Percentiles rank a stretch among this genome's conserved stretches.
These are phyloP conservation scores for Phaeomoniella chlamydospora DNA, from an alignment of 2,329 filamentous ascomycete genomes.

Conservation along the genomic window DNA sequence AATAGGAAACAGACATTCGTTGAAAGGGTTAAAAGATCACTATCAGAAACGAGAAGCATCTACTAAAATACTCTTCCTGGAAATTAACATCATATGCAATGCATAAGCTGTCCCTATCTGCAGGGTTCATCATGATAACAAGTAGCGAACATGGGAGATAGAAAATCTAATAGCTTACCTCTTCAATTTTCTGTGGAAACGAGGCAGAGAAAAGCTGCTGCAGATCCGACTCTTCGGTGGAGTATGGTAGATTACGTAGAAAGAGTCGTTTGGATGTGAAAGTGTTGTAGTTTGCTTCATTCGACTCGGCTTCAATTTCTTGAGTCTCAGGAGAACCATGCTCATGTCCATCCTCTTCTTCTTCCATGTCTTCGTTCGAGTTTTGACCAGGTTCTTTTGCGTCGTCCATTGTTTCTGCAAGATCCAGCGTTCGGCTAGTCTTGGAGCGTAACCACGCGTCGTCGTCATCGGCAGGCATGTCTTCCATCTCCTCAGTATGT, in stretches of 20 bases:
- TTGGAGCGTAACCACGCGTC: slow-evolving; percentile 84
- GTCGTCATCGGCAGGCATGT: slow-evolving; percentile 29
- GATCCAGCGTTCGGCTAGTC: slow-evolving; percentile 72
- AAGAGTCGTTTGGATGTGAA: slow-evolving; percentile 59
- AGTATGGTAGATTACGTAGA: slow-evolving; percentile 76
- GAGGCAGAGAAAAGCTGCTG: slow-evolving; percentile 44
- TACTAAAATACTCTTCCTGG: slow-evolving; percentile 99
- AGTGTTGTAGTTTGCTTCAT: slow-evolving; percentile 14
- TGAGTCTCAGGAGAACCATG: slow-evolving; percentile 5
- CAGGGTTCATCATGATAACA: slow-evolving; percentile 76
- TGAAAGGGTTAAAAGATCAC: slow-evolving; percentile 4
- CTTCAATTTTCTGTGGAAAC: slow-evolving; percentile 44
- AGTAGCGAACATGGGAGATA: no score
- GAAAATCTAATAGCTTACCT: no score
- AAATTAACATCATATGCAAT: slow-evolving; percentile 75
- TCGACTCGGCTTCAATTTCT: slow-evolving; percentile 7
- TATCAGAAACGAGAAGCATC: slow-evolving; percentile 87
- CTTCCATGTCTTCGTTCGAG: slow-evolving; percentile 9
- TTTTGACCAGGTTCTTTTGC: slow-evolving; percentile 8
- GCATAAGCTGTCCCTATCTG: slow-evolving; percentile 99
- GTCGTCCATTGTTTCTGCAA: slow-evolving; percentile 60
- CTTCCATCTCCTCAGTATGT: not conserved
- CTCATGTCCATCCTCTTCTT: slow-evolving; percentile 7
- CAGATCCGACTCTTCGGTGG: slow-evolving; percentile 62
- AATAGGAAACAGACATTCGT: slow-evolving; percentile 5